Evolutionary conservation across 1,284 basidiomycete genomes (phyloP), one percentile per base, ranked within the genome.

Genomic region (Fomitiporia mediterranea): DNA sequence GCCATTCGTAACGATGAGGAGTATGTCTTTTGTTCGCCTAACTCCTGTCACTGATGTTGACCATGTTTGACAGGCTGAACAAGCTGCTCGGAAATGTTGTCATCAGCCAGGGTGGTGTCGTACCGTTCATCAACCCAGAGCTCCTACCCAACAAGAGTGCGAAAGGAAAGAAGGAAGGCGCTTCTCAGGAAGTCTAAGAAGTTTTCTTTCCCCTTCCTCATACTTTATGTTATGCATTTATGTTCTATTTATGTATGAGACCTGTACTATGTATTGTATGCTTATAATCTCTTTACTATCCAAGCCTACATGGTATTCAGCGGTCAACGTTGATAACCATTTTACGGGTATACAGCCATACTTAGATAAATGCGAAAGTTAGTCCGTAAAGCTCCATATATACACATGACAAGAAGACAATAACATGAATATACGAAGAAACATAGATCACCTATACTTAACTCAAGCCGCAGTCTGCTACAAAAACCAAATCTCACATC

Each of bases 1-100:
- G 91, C 91, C 56, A 89, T 94, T 70, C 80, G 86, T 63, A 90
- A 90, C 71, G 89, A 91, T 64, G 84, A 86, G 63, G 88, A 91
- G 86, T 83, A 58, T 50, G 77, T 70, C 0, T 1, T 44, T 3
- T 23, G n/a, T n/a, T 13, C 27, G 9, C n/a, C 5, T 11, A 40
- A 19, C 30, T 43, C 42, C 11, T 60, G 23, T 23, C 25, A 63
- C 4, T 56, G 21, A 38, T 8, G 2, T 48, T 57, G 2, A 48
- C 42, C 9, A 6, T 55, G 7, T 28, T 43, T 40, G 4, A 15
- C 51, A 82, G 81, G 71, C 69, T 89, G 62, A 81, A 85, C 72
- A 82, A 80, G 63, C 77, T 91, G n/a, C 73, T 93, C 51, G 86
- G 86, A 28, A 74, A 81, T 65, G 89, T 91, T 60, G 83, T 88